Evolutionary conservation across 352 stramenopile genomes (phyloP), one percentile per base, ranked within the genome.

Genomic region (Pythium graminicola): DNA sequence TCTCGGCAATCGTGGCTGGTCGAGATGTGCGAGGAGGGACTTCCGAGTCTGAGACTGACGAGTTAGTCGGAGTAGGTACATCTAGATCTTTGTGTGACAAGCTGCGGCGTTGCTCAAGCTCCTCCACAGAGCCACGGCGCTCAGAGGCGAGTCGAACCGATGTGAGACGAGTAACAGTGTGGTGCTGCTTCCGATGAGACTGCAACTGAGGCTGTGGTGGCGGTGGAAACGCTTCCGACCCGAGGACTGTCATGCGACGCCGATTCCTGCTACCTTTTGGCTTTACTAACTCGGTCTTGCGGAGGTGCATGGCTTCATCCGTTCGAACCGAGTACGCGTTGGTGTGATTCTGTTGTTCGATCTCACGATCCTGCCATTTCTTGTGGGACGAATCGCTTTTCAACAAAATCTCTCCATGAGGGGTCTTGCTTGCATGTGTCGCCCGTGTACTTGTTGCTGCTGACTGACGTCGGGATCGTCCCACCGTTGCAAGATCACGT

Each of bases 361-460:
- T 26, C 17, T 60, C 50, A 4, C 45, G 45, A 20, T 48, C 50
- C 8, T 36, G n/a, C 59, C 59, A 67, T 16, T 54, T 62, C 39
- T 47, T 49, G 9, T 50, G 35, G 14, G 16, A 20, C 29, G 53
- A 13, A 29, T 67, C 59, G 22, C 52, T 62, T 14, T 50, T 42
- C n/a, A 67, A 31, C 13, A 67, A 16, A 47, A 67, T 67, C 35
- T 67, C 59, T 16, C 59, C 47, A n/a, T 31, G 32, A 11, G 40
- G 29, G 13, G 50, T 54, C 13, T 46, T 57, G 32, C 28, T 54
- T 2, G 46, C 48, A 14, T 54, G 23, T 7, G 50, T 59, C 33
- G 59, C 50, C 2, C 59, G 45, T 2, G 47, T 47, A 6, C 36
- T 57, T 9, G 57, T 31, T 0, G 36, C 56, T 0, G 32, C n/a